A percentile compares a stretch with the other conserved stretches of the same genome.
Conservation (phyloP, 2,329 filamentous ascomycete genomes). For the Colletotrichum sp. region DNA sequence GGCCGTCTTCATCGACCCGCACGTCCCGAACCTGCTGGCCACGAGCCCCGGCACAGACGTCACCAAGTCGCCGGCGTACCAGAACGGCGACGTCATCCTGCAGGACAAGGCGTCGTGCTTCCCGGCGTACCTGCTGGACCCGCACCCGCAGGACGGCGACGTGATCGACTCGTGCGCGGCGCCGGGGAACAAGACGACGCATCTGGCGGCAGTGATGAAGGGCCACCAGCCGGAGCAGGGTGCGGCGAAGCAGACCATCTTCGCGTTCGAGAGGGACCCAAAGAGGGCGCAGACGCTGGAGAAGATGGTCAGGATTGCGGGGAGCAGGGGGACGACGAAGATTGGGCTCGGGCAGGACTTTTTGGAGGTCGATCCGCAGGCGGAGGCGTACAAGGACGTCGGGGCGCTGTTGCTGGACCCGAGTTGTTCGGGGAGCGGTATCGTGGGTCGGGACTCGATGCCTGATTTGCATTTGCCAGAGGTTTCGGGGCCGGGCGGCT, state of each 20-base stretch:
- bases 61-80: slow-evolving; percentile 76
- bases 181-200: slow-evolving; percentile 97
- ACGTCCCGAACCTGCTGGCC: slow-evolving; percentile 85
- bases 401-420: slow-evolving; percentile 86
- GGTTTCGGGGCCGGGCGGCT: slow-evolving; percentile 32
- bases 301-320: slow-evolving; percentile 84
- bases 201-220: slow-evolving; percentile 78
- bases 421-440: slow-evolving; percentile 94
- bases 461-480: slow-evolving; percentile 68
- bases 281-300: slow-evolving; percentile 75
- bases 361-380: slow-evolving; percentile 71
- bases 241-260: slow-evolving; percentile 56
- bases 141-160: slow-evolving; percentile 70
- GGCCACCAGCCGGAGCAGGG: slow-evolving; percentile 43
- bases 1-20: slow-evolving; percentile 73
- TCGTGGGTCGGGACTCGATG: slow-evolving; percentile 85
- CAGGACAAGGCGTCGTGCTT: slow-evolving; percentile 99
- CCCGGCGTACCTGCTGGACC: slow-evolving; percentile 85
- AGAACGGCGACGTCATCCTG: slow-evolving; percentile 78
- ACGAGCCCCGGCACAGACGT: slow-evolving; percentile 76
- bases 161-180: slow-evolving; percentile 94
- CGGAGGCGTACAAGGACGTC: slow-evolving; percentile 70
- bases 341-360: slow-evolving; percentile 84
- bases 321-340: slow-evolving; percentile 68
- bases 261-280: slow-evolving; percentile 81